Percentiles rank a stretch among this genome's conserved stretches.
These are phyloP conservation scores for Piper betle DNA, from an alignment of 164 flowering plant species.

Conservation along the genomic window DNA sequence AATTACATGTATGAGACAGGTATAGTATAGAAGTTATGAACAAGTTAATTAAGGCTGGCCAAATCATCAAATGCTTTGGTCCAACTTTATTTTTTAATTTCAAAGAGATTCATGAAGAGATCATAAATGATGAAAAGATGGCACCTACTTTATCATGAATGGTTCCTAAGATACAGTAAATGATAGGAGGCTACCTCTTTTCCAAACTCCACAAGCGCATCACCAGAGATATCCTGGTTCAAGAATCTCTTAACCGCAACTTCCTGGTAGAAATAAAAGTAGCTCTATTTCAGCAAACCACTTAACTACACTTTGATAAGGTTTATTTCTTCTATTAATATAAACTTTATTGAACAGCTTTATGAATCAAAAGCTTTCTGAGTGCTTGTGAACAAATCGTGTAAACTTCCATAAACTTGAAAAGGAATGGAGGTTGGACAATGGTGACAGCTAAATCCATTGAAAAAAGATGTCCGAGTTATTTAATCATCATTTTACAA, in stretches of 20 bases:
- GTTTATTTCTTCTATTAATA: not conserved
- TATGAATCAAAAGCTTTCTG: no score
- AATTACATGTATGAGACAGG: not conserved
- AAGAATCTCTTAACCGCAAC: constrained; percentile 95
- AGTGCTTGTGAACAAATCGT: no score
- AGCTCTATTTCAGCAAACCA: not conserved
- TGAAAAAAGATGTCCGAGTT: no score
- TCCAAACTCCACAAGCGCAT: constrained; percentile 83
- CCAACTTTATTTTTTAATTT: no score
- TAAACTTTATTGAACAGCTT: no score
- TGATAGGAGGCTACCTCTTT: constrained; percentile 53
- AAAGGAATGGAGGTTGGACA: no score
- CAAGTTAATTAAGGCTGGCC: not conserved
- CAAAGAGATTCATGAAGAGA: not conserved
- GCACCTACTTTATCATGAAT: not conserved
- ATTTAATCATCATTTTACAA: no score
- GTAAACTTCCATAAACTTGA: no score
- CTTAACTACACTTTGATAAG: not conserved
- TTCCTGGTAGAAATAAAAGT: constrained; percentile 36
- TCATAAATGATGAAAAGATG: not conserved
- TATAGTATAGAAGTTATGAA: no score
- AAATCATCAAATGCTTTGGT: not conserved
- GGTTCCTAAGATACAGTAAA: not conserved
- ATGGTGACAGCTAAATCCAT: no score
- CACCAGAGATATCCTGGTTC: constrained; percentile 75